Evolutionary conservation across 148 eudicot species (phyloP).

Genomic region (Gaultheria prostrata): DNA sequence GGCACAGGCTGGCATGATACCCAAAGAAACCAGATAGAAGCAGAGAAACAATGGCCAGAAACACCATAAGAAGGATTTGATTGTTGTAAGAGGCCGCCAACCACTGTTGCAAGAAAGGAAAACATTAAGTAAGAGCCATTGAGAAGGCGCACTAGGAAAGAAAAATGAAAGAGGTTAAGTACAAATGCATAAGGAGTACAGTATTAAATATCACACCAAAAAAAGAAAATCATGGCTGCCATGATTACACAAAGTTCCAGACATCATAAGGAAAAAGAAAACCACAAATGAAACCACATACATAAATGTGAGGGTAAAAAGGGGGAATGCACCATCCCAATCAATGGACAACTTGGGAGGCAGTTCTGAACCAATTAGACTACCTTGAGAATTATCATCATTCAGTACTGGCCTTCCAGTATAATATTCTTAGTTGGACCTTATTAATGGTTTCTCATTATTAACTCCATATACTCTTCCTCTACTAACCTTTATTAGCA

Average conservation of each 20-base stretch:
- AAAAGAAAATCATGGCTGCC: background rate
- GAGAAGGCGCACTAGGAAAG: background rate
- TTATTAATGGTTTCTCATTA: background rate
- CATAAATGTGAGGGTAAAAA: background rate
- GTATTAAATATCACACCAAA: background rate
- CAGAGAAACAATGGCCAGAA: constrained; percentile 78
- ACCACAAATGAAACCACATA: background rate
- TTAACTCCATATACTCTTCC: background rate
- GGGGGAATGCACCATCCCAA: background rate
- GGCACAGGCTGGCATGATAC: constrained; percentile 80
- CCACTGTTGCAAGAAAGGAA: constrained; percentile 63
- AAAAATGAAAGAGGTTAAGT: background rate
- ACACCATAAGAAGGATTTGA: constrained; percentile 84
- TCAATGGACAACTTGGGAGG: background rate
- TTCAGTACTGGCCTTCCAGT: background rate
- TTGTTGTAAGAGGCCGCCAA: constrained; percentile 76
- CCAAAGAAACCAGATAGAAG: constrained; percentile 82
- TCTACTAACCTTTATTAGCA: background rate
- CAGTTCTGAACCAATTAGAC: background rate
- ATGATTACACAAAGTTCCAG: background rate
- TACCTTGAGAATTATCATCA: background rate
- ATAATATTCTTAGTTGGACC: background rate
- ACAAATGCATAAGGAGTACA: background rate
- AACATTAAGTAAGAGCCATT: constrained; percentile 4
- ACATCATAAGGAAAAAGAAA: background rate